Conservation (phyloP, 164 flowering plant genomes). For the Umbilicus rupestris region DNA sequence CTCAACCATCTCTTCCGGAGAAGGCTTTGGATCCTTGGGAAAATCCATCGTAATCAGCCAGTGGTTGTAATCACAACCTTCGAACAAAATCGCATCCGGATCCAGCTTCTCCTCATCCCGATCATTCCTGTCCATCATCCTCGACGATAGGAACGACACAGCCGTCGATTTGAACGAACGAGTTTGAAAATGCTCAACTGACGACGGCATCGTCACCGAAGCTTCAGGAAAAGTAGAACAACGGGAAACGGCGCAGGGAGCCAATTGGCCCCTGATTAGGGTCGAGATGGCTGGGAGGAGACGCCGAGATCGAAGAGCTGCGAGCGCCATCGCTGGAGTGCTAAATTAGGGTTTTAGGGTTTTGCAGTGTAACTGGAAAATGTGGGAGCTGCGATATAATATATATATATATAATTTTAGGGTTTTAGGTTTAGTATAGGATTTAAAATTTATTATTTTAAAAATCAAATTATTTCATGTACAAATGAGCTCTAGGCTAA, state of each 20-base stretch:
- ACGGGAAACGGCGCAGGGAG: neutral
- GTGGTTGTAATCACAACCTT: slow-evolving; percentile 93
- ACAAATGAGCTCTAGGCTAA: too few species aligned
- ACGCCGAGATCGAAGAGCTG: slow-evolving; percentile 3
- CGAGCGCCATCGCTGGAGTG: neutral
- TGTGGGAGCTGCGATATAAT: too few species aligned
- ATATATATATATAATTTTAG: too few species aligned
- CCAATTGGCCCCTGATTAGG: neutral
- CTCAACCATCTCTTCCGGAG: slow-evolving; percentile 72
- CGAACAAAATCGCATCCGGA: slow-evolving; percentile 60
- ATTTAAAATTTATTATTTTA: too few species aligned
- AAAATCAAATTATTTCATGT: too few species aligned
- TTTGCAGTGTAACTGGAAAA: neutral
- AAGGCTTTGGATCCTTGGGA: slow-evolving; percentile 50
- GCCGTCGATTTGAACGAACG: slow-evolving; percentile 18
- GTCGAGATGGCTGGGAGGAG: neutral
- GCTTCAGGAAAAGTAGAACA: neutral
- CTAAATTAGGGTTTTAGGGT: neutral
- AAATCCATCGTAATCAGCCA: slow-evolving; percentile 89
- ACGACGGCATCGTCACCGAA: neutral
- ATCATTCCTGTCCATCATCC: slow-evolving; percentile 11
- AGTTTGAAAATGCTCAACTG: slow-evolving; percentile 1
- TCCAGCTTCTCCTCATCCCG: slow-evolving; percentile 30
- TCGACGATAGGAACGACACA: slow-evolving; percentile 15
- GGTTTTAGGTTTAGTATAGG: too few species aligned